Percentiles rank a stretch among this genome's conserved stretches.
Evolutionary conservation across 495 filamentous ascomycete species (phyloP).

Genomic region (Talaromyces thailandensis): DNA sequence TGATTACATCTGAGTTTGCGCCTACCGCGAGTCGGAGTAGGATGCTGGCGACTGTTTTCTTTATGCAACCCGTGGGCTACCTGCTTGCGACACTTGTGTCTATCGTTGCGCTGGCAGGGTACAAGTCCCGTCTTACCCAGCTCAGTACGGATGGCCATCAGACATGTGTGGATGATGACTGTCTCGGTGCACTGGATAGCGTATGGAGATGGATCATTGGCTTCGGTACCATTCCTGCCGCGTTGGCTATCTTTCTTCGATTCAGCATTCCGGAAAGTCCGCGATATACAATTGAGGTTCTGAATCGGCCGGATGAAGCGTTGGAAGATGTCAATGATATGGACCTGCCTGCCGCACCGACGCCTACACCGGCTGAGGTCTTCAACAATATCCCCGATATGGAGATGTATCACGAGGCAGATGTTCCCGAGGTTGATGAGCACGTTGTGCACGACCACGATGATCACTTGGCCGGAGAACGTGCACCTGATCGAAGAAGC

Average conservation of each 20-base stretch:
- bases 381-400: slow-evolving; percentile 8
- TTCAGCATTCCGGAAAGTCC: slow-evolving; percentile 47
- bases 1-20: slow-evolving; percentile 50
- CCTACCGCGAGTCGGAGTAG: slow-evolving; percentile 37
- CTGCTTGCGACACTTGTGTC: slow-evolving; percentile 34
- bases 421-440: background rate
- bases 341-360: slow-evolving; percentile 7
- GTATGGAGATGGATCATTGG: slow-evolving; percentile 46
- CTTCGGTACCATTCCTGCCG: slow-evolving; percentile 42
- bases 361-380: slow-evolving; percentile 7
- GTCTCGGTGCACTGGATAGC: slow-evolving; percentile 10
- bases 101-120: slow-evolving; percentile 17
- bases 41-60: slow-evolving; percentile 51
- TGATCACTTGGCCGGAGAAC: background rate
- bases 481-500: background rate
- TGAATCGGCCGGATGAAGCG: slow-evolving; percentile 23
- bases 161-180: background rate
- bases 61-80: slow-evolving; percentile 48
- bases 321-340: slow-evolving; percentile 8
- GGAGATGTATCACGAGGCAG: background rate
- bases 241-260: slow-evolving; percentile 42
- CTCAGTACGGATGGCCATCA: background rate
- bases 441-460: background rate
- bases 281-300: slow-evolving; percentile 37
- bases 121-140: slow-evolving; percentile 3